phyloP scores from a whole-genome alignment of 202 grass and related monocot species.

The Schoenoplectus triqueter region DNA sequence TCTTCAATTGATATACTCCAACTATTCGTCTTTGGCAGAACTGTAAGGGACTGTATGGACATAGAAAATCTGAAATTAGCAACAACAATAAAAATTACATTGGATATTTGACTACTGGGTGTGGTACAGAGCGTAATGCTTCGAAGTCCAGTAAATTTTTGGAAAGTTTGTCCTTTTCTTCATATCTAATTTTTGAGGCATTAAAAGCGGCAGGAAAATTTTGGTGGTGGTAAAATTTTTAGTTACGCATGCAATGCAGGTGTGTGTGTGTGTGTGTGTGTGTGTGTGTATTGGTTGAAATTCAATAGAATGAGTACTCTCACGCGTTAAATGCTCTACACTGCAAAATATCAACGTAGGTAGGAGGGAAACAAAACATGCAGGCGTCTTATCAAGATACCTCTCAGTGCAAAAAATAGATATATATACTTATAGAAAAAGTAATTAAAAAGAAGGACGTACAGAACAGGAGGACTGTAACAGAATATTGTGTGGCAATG shows the following conservation, averaged over 20 bases:
- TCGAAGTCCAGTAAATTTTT: not conserved
- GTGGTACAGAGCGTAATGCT: not conserved
- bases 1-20: too few species aligned
- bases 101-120: not conserved
- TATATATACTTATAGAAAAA: not conserved
- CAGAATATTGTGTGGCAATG: not conserved
- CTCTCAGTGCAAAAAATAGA: not conserved
- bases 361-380: conserved; percentile 5
- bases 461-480: not conserved
- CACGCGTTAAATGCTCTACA: not conserved
- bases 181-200: conserved; percentile 30
- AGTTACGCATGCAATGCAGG: too few species aligned
- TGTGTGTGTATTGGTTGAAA: not conserved
- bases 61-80: not conserved
- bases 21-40: not conserved
- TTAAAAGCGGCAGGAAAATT: conserved; percentile 19
- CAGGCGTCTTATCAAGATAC: not conserved
- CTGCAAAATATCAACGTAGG: not conserved
- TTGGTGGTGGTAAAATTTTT: not conserved
- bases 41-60: not conserved
- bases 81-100: not conserved
- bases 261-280: too few species aligned
- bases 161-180: not conserved
- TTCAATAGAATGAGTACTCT: conserved; percentile 1
- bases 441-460: not conserved